A percentile compares a stretch with the other conserved stretches of the same genome.
Evolutionary conservation across 345 rosid species (phyloP).

Genomic region (Lumnitzera littorea): DNA sequence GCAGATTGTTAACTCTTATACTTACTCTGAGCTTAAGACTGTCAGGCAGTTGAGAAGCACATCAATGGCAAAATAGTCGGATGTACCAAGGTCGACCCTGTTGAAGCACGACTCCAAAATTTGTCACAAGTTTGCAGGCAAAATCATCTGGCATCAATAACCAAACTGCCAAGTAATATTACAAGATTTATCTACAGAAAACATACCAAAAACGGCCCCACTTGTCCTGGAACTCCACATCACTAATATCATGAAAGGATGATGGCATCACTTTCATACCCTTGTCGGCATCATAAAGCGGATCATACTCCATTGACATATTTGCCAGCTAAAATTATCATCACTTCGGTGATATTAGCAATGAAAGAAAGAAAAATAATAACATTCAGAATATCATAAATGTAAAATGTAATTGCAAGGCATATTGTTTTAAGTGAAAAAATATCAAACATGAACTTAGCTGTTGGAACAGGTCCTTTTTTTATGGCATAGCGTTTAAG

Average conservation of each 20-base stretch:
- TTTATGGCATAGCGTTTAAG: too few relatives aligned
- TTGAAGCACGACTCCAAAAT: conserved; percentile 2
- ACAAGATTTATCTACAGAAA: background rate
- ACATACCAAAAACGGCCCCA: conserved; percentile 94
- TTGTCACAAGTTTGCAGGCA: too few relatives aligned
- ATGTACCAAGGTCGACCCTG: conserved; percentile 97
- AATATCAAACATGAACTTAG: too few relatives aligned
- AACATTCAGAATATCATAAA: too few relatives aligned
- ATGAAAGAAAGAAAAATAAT: background rate
- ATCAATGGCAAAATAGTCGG: conserved; percentile 72
- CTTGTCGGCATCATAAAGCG: conserved; percentile 74
- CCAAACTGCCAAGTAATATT: too few relatives aligned
- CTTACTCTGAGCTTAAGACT: conserved; percentile 84
- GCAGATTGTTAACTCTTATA: background rate
- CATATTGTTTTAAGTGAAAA: too few relatives aligned
- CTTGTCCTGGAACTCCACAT: conserved; percentile 91
- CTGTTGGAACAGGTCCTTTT: too few relatives aligned
- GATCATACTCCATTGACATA: conserved; percentile 69
- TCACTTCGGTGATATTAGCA: background rate
- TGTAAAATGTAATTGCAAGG: too few relatives aligned
- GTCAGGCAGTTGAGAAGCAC: conserved; percentile 86
- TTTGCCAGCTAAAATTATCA: conserved; percentile 54
- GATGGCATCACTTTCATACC: conserved; percentile 79
- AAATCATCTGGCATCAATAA: too few relatives aligned
- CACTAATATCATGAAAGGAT: conserved; percentile 85